Percentiles rank a stretch among this genome's conserved stretches.
Conservation (phyloP, 2,329 filamentous ascomycete genomes). For the Penicillium aurantiogriseum region DNA sequence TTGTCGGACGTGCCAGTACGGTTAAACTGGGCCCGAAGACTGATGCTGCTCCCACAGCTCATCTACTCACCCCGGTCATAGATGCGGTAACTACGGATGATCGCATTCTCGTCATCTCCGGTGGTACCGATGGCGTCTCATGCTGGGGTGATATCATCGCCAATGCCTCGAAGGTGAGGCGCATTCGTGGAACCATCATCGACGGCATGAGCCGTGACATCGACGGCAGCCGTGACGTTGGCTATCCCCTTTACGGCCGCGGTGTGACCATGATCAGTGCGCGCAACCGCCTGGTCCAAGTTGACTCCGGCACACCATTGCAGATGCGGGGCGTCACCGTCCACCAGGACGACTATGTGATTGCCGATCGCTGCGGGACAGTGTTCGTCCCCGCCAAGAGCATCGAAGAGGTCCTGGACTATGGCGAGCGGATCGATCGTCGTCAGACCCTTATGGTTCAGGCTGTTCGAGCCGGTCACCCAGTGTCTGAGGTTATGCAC, state of each 20-base stretch:
- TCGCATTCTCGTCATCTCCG: constrained; percentile 24
- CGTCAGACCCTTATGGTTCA: constrained; percentile 21
- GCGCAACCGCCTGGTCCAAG: constrained; percentile 33
- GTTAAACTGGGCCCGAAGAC: constrained; percentile 19
- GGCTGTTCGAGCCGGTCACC: constrained; percentile 17
- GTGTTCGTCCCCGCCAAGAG: constrained; percentile 17
- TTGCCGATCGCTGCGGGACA: constrained; percentile 21
- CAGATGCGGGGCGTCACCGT: constrained; percentile 17
- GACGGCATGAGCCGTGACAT: constrained; percentile 36
- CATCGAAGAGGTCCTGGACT: constrained; percentile 19
- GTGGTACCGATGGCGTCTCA: constrained; percentile 20
- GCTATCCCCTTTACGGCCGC: constrained; percentile 36
- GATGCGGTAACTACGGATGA: constrained; percentile 19
- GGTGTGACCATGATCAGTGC: constrained; percentile 36
- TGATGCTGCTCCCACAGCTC: constrained; percentile 8
- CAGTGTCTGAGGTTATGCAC: constrained; percentile 23
- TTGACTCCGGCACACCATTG: constrained; percentile 30
- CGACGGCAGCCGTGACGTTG: constrained; percentile 33
- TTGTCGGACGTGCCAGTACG: constrained; percentile 24
- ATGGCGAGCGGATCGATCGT: constrained; percentile 14
- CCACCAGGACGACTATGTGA: constrained; percentile 21
- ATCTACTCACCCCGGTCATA: constrained; percentile 21
- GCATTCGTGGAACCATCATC: constrained; percentile 33
- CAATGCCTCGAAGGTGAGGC: constrained; percentile 23
- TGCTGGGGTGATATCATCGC: constrained; percentile 27